Evolutionary conservation across 2,329 filamentous ascomycete genomes (phyloP), one percentile per base, ranked within the genome.

Genomic region (Penicillium hesseltinei): DNA sequence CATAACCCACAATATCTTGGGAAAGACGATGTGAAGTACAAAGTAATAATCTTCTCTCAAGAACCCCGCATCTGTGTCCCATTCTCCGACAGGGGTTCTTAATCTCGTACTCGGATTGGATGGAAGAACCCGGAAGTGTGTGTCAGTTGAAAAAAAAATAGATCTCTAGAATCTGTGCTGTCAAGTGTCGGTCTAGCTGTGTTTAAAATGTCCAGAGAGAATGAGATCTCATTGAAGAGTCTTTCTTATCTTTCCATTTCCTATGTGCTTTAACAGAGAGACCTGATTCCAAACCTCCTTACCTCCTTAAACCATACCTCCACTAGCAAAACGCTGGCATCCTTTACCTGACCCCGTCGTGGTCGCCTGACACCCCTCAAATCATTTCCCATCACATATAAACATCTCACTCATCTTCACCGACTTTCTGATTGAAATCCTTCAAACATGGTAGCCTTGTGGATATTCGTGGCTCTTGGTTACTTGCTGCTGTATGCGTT

Each of bases 401-500:
- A 48, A 52, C 33, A 35, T 38, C 7, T 5, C 25, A 29, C n/a
- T 31, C 23, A 4, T 38, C 49, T 21, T 52, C 59, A 55, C 58
- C 57, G 54, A 53, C 44, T 55, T 40, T 53, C 45, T 11, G 15
- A 13, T 36, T 52, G 13, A 15, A 33, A 15, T 17, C 29, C 15
- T 29, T 17, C 31, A n/a, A 44, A 39, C 9, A 73, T 73, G 71
- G 70, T 58, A 19, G 53, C 59, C 7, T 52, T 73, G 42, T 73
- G 70, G 69, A 58, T 73, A 39, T 69, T 73, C 54, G 68, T 73
- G n/a, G 70, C 66, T 29, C 62, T 73, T 40, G 69, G 71, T 19
- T 73, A 73, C 56, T 56, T 73, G 49, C 66, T 73, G 17, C 63
- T 73, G 19, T 73, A 73, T 54, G 71, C 70, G 23, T 73, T 73